Base-by-base conservation (phyloP, 352 stramenopile species). In the Phytopythium boreale region DNA sequence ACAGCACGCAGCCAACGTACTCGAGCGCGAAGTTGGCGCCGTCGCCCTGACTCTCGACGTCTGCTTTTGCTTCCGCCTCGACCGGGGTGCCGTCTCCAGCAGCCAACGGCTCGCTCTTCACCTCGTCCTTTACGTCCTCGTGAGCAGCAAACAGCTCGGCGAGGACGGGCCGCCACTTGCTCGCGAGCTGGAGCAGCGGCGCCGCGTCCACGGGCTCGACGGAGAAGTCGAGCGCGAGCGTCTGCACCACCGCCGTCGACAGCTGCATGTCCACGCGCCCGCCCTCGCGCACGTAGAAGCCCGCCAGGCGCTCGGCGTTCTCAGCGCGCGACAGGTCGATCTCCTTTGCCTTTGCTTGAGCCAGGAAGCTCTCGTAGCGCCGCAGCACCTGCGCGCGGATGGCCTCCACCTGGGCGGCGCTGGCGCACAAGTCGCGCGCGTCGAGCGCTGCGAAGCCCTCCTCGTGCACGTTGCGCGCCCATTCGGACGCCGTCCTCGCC, bases 231-330 rank as follows among this genome's bases (percentile, higher is more conserved):
- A 64, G 10, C 50, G 50, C 3, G 34, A 46, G 31, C 20, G 58
- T 65, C 50, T 69, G 66, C 49, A 72, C 66, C 4, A 66, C 64
- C 2, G 49, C 53, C 39, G 62, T 71, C 41, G 59, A 67, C 46
- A 92, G 69, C 29, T 89, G 78, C 78, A 90, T 89, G 69, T 92
- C 84, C 41, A 90, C 75, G 47, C 84, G 79, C 37, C 84, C 84
- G 26, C 84, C 84, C 53, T 89, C 62, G 4, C 84, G 81, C 43
- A 89, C 78, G 70, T 92, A 90, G 36, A 92, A 92, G 22, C 84
- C 84, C 8, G 69, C 51, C 55, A 92, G 73, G 34, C 69, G 67
- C 57, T 92, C 84, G 27, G 77, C 64, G 63, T 90, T 70, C 60
- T 79, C 72, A 22, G 61, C 50, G 20, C 63, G 62, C 39, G 62